Base-by-base conservation (phyloP, 2,329 filamentous ascomycete genomes). In the Nemania serpens region DNA sequence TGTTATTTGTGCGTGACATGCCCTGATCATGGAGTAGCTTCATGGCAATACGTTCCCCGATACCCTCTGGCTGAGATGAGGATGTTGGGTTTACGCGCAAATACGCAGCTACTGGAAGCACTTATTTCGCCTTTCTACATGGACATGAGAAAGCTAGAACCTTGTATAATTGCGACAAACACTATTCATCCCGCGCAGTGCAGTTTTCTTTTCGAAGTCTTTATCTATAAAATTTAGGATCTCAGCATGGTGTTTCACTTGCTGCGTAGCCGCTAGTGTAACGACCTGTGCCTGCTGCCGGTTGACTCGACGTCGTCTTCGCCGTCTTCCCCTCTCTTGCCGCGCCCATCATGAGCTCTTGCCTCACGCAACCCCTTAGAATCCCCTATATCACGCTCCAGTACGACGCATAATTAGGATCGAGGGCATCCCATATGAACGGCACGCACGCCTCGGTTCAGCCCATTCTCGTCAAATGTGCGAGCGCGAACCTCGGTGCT, bases 381-480 rank as follows among this genome's bases (percentile, higher is more conserved):
- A 20, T 0, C 17, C n/a, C 39, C 41, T 61, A 65, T 4, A 65
- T 52, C 2, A 62, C 60, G 12, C 49, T 45, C 59, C 59, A 64
- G 25, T 55, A 65, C 12, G 56, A 53, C 0, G 54, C 56, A 10
- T 45, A 55, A n/a, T 64, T 54, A 5, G 54, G 59, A 55, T 66
- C 57, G 10, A 65, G 29, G 13, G 57, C 68, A 50, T 69, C 68
- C 71, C 73, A 82, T 1, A 81, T 55, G 61, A 81, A 81, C 9
- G 79, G 79, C 79, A 81, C 81, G 79, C 79, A 81, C 81, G 1
- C 77, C 79, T 59, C 76, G 72, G 62, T 73, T 75, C 48, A 82
- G 70, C 0, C 79, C 80, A 10, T 77, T 48, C 1, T 56, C 57
- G 61, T 78, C 78, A 67, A 83, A 82, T 0, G 15, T 59, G 20